Base-by-base conservation (phyloP, 257 asterid species). In the Solanum peruvianum region DNA sequence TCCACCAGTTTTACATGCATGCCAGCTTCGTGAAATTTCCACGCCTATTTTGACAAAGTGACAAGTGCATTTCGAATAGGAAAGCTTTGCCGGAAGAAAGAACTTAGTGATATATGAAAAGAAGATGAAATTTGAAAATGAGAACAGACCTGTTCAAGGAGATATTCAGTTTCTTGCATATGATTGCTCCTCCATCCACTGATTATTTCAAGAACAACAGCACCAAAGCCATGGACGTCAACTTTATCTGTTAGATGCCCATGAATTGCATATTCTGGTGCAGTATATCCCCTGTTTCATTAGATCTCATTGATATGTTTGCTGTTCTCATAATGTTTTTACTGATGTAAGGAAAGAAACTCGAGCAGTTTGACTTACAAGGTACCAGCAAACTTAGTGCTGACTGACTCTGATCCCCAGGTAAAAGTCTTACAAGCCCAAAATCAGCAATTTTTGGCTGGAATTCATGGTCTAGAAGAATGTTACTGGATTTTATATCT, bases 311-410 rank as follows among this genome's bases (percentile, higher is more conserved):
- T 45, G 27, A 29, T 11, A 42, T 85, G 31, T 21, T 73, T 7
- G 8, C 47, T 73, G 27, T 44, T 70, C 29, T 21, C 42, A 2
- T 42, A 70, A 70, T 41, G 47, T 1, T 27, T 45, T 80, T 16
- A 80, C 27, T 47, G 27, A 80, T 80, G 16, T 9, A n/a, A 16
- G 11, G 25, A 72, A 47, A 71, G 70, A 62, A 62, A 62, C 10
- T 71, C 39, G 5, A 27, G 81, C 13, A 4, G 49, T 82, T 27
- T 86, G 52, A 88, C 98, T 88, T 91, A 94, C 98, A 96, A 87
- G 85, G 99, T 95, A 71, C 98, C 98, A 3, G 98, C 98, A 92
- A 96, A 96, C 87, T 90, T 95, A 56, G 98, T 95, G 91, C 97
- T 96, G 76, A 96, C 90, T 96, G 98, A 52, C 93, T 93, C 92